These are phyloP conservation scores for Fusarium dlaminii DNA, from an alignment of 2,329 filamentous ascomycete species.

Conservation along the genomic window DNA sequence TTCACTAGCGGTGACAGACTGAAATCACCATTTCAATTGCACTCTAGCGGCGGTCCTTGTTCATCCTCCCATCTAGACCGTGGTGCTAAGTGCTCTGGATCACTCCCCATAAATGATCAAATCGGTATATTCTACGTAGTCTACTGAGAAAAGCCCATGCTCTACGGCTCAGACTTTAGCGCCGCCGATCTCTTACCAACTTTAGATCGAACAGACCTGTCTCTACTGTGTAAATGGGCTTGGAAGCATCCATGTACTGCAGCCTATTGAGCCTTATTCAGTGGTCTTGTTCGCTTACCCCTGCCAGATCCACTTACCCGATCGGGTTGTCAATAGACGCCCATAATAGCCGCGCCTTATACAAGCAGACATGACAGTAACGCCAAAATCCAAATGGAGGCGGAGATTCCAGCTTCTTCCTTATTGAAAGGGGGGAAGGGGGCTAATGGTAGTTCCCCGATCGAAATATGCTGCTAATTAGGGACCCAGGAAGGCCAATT, in stretches of 20 bases:
- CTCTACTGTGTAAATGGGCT: constrained; percentile 3
- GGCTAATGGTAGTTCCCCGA: background rate
- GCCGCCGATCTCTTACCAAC: background rate
- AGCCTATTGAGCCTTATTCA: background rate
- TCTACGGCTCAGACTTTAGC: constrained; percentile 5
- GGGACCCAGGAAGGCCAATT: constrained; percentile 10
- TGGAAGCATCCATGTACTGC: background rate
- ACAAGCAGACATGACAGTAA: constrained; percentile 12
- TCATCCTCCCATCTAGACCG: background rate
- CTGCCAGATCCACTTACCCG: constrained; percentile 29
- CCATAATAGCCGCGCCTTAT: constrained; percentile 44
- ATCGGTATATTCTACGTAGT: background rate
- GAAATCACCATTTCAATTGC: background rate
- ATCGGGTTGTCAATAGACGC: constrained; percentile 50
- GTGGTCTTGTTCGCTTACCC: constrained; percentile 8
- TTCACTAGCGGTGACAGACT: background rate
- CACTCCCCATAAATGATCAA: background rate
- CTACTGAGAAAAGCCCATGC: background rate
- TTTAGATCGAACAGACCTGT: background rate
- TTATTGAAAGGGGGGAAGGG: background rate
- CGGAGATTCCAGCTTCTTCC: constrained; percentile 9
- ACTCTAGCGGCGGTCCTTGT: background rate
- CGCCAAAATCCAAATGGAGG: constrained; percentile 12
- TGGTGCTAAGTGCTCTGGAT: constrained; percentile 1
- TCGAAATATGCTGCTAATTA: constrained; percentile 18